Evolutionary conservation across 352 stramenopile species (phyloP), one percentile per base, ranked within the genome.

Genomic region (Blastocystis sp.): DNA sequence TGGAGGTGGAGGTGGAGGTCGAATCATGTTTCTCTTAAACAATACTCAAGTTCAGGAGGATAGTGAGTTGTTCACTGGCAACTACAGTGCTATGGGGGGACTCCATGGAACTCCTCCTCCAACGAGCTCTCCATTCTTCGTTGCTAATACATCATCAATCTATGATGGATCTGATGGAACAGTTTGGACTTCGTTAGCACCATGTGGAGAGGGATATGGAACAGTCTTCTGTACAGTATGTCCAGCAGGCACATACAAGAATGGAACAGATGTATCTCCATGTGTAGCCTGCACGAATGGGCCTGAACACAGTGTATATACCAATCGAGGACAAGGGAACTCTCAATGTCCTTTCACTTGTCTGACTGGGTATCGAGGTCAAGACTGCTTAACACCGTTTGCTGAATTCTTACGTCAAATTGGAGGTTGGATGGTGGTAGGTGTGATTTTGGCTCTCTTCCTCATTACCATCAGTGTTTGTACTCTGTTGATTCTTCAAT

Each of bases 101-200:
- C 29, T 29, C 14, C 29, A 75, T 12, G 63, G 63, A 32, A 54
- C 29, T 4, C 19, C 29, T 2, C 16, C 32, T 5, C n/a, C 63
- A n/a, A 19, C 27, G 11, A 27, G 37, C 11, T n/a, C 16, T n/a
- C 27, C 63, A 6, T 35, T 69, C 59, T 35, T 16, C 59, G 2
- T 35, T 14, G 3, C 54, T 12, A 32, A 61, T 61, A 12, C 27
- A 3, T 32, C 19, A 43, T 46, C 24, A 14, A 43, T 71, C 29
- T 59, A 35, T 51, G 66, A 78, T 51, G 66, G 66, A 27, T 3
- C 27, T 14, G 66, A 78, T 51, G 74, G 74, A 6, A 85, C 74
- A 3, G 59, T 85, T n/a, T 85, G 74, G 74, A 73, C 74, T 24
- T 85, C 74, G 29, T 37, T 85, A 49, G 74, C 74, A n/a, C 74